These are phyloP conservation scores for Candida dajiaensis DNA, from an alignment of 805 yeast species.

Conservation along the genomic window DNA sequence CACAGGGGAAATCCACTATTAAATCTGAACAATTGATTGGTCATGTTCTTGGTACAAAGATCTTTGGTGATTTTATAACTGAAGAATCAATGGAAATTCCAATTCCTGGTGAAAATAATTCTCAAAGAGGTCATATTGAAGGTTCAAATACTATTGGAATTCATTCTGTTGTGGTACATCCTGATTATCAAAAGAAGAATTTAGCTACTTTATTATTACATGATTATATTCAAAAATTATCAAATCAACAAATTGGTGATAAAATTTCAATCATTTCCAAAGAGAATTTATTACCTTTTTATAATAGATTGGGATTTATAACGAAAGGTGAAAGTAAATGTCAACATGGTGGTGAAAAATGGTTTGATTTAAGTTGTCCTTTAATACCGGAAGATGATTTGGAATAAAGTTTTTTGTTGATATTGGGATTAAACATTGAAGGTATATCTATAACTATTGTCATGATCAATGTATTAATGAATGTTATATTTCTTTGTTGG, in stretches of 20 bases:
- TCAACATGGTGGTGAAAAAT: constrained; percentile 48
- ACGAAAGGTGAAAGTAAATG: constrained; percentile 62
- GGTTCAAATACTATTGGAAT: constrained; percentile 68
- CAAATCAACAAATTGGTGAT: constrained; percentile 82
- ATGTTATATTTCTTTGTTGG: no score
- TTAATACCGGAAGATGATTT: constrained; percentile 37
- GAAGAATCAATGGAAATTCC: constrained; percentile 60
- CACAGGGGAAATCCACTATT: constrained; percentile 31
- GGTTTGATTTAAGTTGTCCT: constrained; percentile 50
- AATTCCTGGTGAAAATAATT: constrained; percentile 20
- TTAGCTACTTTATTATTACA: constrained; percentile 78
- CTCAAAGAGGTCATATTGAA: constrained; percentile 62
- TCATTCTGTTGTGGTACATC: constrained; percentile 75
- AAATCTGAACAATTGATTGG: constrained; percentile 66
- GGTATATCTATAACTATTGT: not conserved
- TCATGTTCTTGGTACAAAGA: constrained; percentile 76
- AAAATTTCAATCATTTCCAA: constrained; percentile 71
- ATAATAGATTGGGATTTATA: constrained; percentile 74
- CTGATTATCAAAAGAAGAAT: constrained; percentile 73
- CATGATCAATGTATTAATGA: not conserved
- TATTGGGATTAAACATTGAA: no score
- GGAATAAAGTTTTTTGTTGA: no score
- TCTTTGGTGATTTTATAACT: constrained; percentile 42
- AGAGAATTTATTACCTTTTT: constrained; percentile 63
- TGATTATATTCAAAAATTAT: constrained; percentile 85